Percentiles rank a stretch among this genome's conserved stretches.
Evolutionary conservation across 805 yeast species (phyloP).

Genomic region (Starmera caribaea): DNA sequence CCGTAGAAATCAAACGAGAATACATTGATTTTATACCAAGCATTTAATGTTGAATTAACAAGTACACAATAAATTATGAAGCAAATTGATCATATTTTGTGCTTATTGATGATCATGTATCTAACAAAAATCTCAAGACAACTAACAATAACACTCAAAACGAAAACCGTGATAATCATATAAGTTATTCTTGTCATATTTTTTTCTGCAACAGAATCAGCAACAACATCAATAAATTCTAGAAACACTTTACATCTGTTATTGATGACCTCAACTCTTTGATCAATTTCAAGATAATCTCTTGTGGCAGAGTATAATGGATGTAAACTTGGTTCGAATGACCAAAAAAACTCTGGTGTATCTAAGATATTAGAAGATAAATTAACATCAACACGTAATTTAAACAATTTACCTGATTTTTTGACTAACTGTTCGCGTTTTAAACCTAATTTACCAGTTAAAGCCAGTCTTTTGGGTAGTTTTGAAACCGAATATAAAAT

Average conservation of each 20-base stretch:
- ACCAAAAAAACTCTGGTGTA: slow-evolving; percentile 96
- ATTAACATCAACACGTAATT: slow-evolving; percentile 87
- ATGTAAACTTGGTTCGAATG: slow-evolving; percentile 87
- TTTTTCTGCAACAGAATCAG: slow-evolving; percentile 88
- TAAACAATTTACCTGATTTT: slow-evolving; percentile 85
- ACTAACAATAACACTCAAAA: slow-evolving; percentile 70
- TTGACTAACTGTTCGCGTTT: slow-evolving; percentile 76
- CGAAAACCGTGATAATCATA: slow-evolving; percentile 78
- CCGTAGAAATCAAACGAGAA: too few species aligned
- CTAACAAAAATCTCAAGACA: slow-evolving; percentile 58
- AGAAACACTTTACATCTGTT: slow-evolving; percentile 90
- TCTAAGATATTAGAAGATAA: slow-evolving; percentile 84
- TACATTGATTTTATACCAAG: too few species aligned
- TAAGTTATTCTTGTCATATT: slow-evolving; percentile 88
- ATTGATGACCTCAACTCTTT: slow-evolving; percentile 85
- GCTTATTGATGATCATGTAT: slow-evolving; percentile 32
- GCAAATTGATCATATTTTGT: not conserved
- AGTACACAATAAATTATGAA: too few species aligned
- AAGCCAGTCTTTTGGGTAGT: slow-evolving; percentile 80
- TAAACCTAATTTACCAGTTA: slow-evolving; percentile 81
- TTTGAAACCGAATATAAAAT: slow-evolving; percentile 78
- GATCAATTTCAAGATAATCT: slow-evolving; percentile 91
- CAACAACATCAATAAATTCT: slow-evolving; percentile 86
- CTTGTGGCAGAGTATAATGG: slow-evolving; percentile 85
- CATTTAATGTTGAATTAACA: too few species aligned